Conservation (phyloP, 2,329 filamentous ascomycete genomes). For the Septoria petroselini region DNA sequence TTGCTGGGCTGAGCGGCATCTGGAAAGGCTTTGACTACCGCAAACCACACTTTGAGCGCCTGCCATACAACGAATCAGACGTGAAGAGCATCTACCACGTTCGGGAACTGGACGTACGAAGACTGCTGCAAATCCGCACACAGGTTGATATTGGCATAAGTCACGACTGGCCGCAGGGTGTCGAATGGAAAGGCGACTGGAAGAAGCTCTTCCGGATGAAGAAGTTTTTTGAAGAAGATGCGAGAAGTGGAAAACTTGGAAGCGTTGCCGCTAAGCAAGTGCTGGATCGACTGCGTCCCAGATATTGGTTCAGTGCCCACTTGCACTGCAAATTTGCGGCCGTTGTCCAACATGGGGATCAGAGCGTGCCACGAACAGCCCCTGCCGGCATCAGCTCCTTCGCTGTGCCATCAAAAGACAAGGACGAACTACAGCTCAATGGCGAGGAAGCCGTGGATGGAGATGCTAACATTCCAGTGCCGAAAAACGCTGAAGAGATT, state of each 20-base stretch:
- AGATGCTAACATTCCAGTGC: neutral
- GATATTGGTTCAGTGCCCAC: constrained; percentile 87
- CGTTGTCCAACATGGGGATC: constrained; percentile 47
- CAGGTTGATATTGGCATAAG: constrained; percentile 90
- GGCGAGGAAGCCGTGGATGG: constrained; percentile 34
- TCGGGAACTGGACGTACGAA: constrained; percentile 84
- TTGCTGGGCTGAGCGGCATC: constrained; percentile 87
- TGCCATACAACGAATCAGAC: constrained; percentile 78
- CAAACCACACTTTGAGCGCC: constrained; percentile 75
- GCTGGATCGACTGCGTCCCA: constrained; percentile 75
- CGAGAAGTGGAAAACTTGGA: constrained; percentile 69
- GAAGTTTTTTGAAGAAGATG: constrained; percentile 71
- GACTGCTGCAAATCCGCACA: constrained; percentile 76
- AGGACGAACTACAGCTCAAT: constrained; percentile 44
- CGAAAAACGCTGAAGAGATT: constrained; percentile 64
- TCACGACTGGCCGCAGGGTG: constrained; percentile 87
- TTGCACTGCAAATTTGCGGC: constrained; percentile 86
- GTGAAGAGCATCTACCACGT: constrained; percentile 84
- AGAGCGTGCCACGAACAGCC: neutral
- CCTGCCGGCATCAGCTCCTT: constrained; percentile 2
- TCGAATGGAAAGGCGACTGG: constrained; percentile 75
- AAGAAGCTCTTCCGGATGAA: constrained; percentile 69
- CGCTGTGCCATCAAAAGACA: constrained; percentile 6
- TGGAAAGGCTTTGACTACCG: constrained; percentile 90
- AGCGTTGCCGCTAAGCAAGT: constrained; percentile 76